Conservation (phyloP, 176 grass and related monocot genomes). For the Avena atlantica region DNA sequence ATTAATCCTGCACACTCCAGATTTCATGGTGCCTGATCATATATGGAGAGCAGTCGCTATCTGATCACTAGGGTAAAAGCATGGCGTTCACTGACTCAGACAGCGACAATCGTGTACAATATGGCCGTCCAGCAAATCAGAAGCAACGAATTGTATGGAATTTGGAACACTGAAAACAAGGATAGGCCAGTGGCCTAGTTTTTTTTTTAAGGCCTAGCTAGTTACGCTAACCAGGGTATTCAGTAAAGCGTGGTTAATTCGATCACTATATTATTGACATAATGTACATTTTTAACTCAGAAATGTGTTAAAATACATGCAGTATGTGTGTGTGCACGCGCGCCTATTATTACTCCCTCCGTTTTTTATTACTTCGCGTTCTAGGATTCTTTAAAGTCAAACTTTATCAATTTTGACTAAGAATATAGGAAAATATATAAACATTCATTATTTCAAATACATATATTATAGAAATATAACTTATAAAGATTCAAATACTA, state of each 20-base stretch:
- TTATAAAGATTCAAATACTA: no score
- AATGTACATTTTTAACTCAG: not conserved
- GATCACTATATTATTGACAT: not conserved
- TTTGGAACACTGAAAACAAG: not conserved
- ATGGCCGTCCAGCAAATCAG: not conserved
- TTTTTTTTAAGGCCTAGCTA: not conserved
- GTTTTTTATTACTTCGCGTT: no score
- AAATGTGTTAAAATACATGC: not conserved
- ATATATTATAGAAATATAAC: no score
- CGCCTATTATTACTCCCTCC: no score
- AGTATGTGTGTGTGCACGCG: not conserved
- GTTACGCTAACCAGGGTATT: not conserved
- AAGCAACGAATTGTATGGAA: not conserved
- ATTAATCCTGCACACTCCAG: not conserved
- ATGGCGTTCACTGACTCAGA: slow-evolving; percentile 34
- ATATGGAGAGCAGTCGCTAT: slow-evolving; percentile 13
- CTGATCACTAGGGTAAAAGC: slow-evolving; percentile 27
- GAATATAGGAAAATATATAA: no score
- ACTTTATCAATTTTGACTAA: no score
- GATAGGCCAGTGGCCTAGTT: not conserved
- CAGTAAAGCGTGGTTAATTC: not conserved
- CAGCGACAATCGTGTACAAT: slow-evolving; percentile 4
- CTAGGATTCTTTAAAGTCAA: no score
- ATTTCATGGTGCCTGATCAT: not conserved
- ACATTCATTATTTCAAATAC: no score